These are phyloP conservation scores for Boletus mariae DNA, from an alignment of 1,284 basidiomycete genomes.

Conservation along the genomic window DNA sequence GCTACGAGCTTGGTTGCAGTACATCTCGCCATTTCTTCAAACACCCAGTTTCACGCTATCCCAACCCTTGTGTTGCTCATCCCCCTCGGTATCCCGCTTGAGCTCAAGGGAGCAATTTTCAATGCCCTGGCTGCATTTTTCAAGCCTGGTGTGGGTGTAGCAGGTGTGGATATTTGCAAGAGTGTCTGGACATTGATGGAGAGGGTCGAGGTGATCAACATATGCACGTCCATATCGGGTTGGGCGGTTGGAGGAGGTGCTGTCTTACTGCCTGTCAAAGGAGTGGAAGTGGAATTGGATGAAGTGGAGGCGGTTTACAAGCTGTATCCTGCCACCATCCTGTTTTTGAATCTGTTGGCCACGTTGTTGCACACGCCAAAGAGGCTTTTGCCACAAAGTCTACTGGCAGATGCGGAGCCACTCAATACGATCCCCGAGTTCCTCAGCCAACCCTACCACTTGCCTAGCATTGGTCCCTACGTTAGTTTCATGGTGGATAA, in stretches of 20 bases:
- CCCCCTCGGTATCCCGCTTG: slow-evolving; percentile 82
- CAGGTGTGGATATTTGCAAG: slow-evolving; percentile 77
- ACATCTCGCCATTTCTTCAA: slow-evolving; percentile 74
- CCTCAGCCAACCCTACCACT: slow-evolving; percentile 70
- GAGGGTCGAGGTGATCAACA: slow-evolving; percentile 70
- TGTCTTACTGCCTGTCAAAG: slow-evolving; percentile 54
- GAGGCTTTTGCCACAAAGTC: slow-evolving; percentile 56
- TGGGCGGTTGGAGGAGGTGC: slow-evolving; percentile 33
- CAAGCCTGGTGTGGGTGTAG: slow-evolving; percentile 64
- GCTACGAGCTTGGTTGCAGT: slow-evolving; percentile 77
- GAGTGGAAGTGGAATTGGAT: slow-evolving; percentile 79
- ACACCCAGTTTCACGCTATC: slow-evolving; percentile 77
- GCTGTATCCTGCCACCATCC: slow-evolving; percentile 83
- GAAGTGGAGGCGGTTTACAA: slow-evolving; percentile 79
- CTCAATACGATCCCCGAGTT: slow-evolving; percentile 73
- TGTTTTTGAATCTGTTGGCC: slow-evolving; percentile 81
- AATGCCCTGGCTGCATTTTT: slow-evolving; percentile 86
- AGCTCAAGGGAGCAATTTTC: slow-evolving; percentile 87
- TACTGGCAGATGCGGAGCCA: slow-evolving; percentile 57
- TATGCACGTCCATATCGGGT: slow-evolving; percentile 44
- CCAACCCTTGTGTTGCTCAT: slow-evolving; percentile 76
- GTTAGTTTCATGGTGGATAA: slow-evolving; percentile 86
- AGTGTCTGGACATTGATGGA: slow-evolving; percentile 84
- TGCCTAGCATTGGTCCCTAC: slow-evolving; percentile 77
- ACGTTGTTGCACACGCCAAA: slow-evolving; percentile 79